These are phyloP conservation scores for Lasiosphaeria hispida DNA, from an alignment of 495 filamentous ascomycete species.

Conservation along the genomic window DNA sequence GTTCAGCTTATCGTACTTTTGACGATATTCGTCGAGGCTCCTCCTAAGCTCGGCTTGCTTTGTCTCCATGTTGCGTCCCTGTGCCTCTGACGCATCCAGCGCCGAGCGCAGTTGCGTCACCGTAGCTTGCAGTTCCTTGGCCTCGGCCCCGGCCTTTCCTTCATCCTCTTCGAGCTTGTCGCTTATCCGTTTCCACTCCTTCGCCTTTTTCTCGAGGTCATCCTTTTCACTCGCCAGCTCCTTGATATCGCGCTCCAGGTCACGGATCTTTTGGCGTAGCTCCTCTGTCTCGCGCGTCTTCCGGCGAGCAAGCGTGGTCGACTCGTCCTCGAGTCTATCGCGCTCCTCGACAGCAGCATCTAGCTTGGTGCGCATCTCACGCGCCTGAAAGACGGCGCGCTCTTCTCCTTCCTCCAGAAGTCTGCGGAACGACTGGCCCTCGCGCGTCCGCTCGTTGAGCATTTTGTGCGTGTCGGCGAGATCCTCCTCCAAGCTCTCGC, in stretches of 20 bases:
- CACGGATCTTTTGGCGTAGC: slow-evolving; percentile 70
- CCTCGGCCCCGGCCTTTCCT: slow-evolving; percentile 66
- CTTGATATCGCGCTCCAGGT: slow-evolving; percentile 72
- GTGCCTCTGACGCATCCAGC: slow-evolving; percentile 82
- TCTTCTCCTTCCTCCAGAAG: slow-evolving; percentile 84
- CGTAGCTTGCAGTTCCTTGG: slow-evolving; percentile 68
- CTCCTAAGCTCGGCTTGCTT: slow-evolving; percentile 73
- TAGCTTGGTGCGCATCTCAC: slow-evolving; percentile 87
- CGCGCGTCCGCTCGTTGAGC: slow-evolving; percentile 86
- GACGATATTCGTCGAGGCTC: slow-evolving; percentile 72
- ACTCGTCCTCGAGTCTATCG: slow-evolving; percentile 89
- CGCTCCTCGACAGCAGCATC: slow-evolving; percentile 87
- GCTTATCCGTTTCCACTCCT: slow-evolving; percentile 62
- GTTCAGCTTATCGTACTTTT: slow-evolving; percentile 73
- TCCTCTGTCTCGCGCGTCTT: slow-evolving; percentile 85
- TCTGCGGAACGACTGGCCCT: slow-evolving; percentile 92
- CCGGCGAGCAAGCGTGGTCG: slow-evolving; percentile 69
- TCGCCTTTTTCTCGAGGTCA: slow-evolving; percentile 61
- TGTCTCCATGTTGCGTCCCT: slow-evolving; percentile 75
- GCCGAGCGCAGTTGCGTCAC: slow-evolving; percentile 76
- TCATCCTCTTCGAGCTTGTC: slow-evolving; percentile 71
- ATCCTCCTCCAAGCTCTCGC: slow-evolving; percentile 90
- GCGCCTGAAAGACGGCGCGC: slow-evolving; percentile 71
- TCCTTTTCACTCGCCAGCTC: slow-evolving; percentile 70
- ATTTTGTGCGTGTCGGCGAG: slow-evolving; percentile 82